Evolutionary conservation across 805 yeast species (phyloP), one percentile per base, ranked within the genome.

Genomic region (Kuraishia capsulata): DNA sequence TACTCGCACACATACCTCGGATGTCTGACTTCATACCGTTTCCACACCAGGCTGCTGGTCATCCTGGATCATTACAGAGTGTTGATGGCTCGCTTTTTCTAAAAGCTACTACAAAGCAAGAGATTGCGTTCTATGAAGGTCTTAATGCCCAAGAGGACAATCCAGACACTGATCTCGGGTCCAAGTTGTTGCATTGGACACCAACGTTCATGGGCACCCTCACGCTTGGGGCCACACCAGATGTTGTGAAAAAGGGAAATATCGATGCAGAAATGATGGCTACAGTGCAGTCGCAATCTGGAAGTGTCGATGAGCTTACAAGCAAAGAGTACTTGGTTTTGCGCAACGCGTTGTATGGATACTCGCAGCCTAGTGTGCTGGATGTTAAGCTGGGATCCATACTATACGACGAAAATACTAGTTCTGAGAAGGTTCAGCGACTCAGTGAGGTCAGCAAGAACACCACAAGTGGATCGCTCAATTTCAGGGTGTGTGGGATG

Each of bases 401-500:
- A 8, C 59, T 90, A 28, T 76, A 81, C 48, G 97, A 90, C 56
- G 74, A 68, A 4, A 47, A 50, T 11, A 76, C 85, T 1, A 44
- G 72, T 3, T 52, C 46, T 0, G 95, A 76, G 21, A 90, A 92
- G 50, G 65, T 58, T 13, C 59, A 58, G 36, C 56, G 97, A 31
- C 59, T 90, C 50, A 61, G 58, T 21, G 58, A 66, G 20, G 96
- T 92, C 0, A 72, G 92, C 33, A 52, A 60, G 2, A 41, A 62
- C 0, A 90, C 97, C 1, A 90, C 97, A 0, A 81, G 92, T 33
- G 96, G 96, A 0, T 62, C 79, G 3, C 62, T 85, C 10, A 71
- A 77, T 14, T 78, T 81, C 45, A 64, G 98, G 42, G 75, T 90
- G 3, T 89, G 97, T 49, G 98, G 98, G 0, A 84, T 90, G 90